Conservation (phyloP, 108 stramenopile genomes). For the Pinguiococcus pyrenoidosus region DNA sequence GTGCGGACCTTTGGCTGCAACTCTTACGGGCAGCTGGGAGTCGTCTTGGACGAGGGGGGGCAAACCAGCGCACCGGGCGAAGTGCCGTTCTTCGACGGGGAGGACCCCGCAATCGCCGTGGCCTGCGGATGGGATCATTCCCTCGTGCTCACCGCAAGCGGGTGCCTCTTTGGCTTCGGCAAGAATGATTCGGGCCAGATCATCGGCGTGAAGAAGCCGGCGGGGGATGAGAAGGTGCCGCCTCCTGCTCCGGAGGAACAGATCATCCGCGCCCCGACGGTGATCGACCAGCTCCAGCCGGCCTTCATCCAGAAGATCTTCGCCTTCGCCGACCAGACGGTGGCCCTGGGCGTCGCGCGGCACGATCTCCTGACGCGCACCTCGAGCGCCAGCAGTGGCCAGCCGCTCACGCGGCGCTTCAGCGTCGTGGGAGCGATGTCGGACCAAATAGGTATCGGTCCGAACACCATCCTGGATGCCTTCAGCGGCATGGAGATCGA, state of each 20-base stretch:
- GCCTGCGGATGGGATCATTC: not conserved
- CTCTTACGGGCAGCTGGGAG: conserved; percentile 20
- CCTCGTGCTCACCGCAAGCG: not conserved
- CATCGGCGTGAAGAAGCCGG: not conserved
- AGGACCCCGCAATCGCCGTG: not conserved
- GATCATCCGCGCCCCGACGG: not conserved
- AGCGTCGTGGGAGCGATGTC: no score
- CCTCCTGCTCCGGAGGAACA: not conserved
- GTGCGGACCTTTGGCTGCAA: conserved; percentile 23
- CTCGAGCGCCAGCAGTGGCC: no score
- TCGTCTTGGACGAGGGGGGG: not conserved
- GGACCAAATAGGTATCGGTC: no score
- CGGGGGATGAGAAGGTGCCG: not conserved
- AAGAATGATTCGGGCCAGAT: not conserved
- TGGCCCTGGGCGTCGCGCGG: no score
- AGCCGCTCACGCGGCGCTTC: no score
- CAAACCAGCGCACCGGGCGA: not conserved
- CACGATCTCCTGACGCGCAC: no score
- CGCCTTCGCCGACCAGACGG: no score
- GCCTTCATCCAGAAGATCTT: no score
- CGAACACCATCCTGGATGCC: no score
- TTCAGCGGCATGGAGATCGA: no score
- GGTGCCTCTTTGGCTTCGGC: not conserved
- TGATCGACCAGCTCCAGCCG: not conserved
- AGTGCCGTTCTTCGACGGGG: not conserved